phyloP scores from a whole-genome alignment of 495 filamentous ascomycete genomes.

The Xylaria grammica region DNA sequence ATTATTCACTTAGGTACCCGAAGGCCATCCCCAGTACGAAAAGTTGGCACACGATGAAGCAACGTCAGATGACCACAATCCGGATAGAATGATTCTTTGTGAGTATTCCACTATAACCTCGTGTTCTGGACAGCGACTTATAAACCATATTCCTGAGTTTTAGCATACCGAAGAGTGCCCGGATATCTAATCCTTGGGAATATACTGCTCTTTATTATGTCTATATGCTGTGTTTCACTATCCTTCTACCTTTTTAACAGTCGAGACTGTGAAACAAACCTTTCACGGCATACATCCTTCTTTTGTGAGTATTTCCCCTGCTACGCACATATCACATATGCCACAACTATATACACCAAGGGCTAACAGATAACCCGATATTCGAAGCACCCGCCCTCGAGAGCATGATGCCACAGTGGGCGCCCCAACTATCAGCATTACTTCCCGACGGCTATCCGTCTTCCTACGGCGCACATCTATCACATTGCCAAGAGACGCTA shows the following conservation, averaged over 20 bases:
- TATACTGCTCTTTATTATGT: not conserved
- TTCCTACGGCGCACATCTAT: conserved; percentile 16
- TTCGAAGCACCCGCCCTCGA: not conserved
- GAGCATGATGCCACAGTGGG: not conserved
- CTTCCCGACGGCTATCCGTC: not conserved
- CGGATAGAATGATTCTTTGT: not conserved
- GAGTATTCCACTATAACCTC: not conserved
- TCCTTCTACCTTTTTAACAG: not conserved
- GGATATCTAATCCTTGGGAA: not conserved
- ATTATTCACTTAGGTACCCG: not conserved
- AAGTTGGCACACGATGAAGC: not conserved
- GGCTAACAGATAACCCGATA: not conserved
- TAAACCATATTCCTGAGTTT: not conserved
- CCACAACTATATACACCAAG: not conserved
- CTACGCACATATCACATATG: not conserved
- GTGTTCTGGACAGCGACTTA: not conserved
- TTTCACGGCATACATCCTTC: not conserved
- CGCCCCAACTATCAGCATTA: not conserved
- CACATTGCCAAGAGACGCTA: conserved; percentile 35
- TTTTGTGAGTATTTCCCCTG: not conserved
- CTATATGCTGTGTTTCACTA: not conserved
- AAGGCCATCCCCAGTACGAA: not conserved
- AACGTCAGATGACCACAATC: not conserved
- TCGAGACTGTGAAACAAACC: not conserved
- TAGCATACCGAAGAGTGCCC: not conserved